A percentile compares a stretch with the other conserved stretches of the same genome.
phyloP scores from a whole-genome alignment of 495 filamentous ascomycete species.

The Chaetomium tenue region DNA sequence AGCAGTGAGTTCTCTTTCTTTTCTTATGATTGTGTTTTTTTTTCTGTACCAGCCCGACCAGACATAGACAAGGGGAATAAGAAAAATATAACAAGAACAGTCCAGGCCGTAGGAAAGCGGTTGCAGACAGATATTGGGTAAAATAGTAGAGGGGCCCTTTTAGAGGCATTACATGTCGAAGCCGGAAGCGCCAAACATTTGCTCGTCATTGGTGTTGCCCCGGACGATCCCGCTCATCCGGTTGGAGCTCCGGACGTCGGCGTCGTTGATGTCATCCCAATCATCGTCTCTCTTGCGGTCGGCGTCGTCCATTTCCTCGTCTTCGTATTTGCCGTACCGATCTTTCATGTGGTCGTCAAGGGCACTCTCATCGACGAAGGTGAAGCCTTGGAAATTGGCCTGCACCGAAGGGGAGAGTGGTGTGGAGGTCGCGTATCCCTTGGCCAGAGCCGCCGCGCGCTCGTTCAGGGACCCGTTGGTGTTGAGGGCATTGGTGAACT shows the following conservation, averaged over 20 bases:
- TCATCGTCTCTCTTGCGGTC: slow-evolving; percentile 47
- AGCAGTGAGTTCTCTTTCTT: slow-evolving; percentile 26
- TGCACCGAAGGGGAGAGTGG: slow-evolving; percentile 92
- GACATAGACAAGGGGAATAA: slow-evolving; percentile 7
- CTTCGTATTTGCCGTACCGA: slow-evolving; percentile 66
- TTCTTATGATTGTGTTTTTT: slow-evolving; percentile 16
- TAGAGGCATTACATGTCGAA: slow-evolving; percentile 54
- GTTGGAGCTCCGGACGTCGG: slow-evolving; percentile 49
- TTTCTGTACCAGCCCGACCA: slow-evolving; percentile 24
- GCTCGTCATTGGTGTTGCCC: slow-evolving; percentile 62
- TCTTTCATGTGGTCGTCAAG: slow-evolving; percentile 84
- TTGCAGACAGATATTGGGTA: neutral
- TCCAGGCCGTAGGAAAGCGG: neutral
- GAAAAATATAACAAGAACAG: slow-evolving; percentile 5
- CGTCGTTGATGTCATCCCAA: slow-evolving; percentile 47
- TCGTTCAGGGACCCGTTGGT: slow-evolving; percentile 83
- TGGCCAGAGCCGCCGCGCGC: slow-evolving; percentile 75
- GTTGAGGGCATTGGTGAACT: slow-evolving; percentile 93
- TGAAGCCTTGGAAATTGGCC: slow-evolving; percentile 97
- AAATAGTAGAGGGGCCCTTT: neutral
- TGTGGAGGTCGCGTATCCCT: slow-evolving; percentile 75
- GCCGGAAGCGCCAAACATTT: slow-evolving; percentile 69
- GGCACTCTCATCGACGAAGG: slow-evolving; percentile 94
- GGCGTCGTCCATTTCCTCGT: slow-evolving; percentile 53
- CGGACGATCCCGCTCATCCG: slow-evolving; percentile 74